Percentiles rank a stretch among this genome's conserved stretches.
These are phyloP conservation scores for Trichoderma lentiforme DNA, from an alignment of 2,329 filamentous ascomycete species.

Conservation along the genomic window DNA sequence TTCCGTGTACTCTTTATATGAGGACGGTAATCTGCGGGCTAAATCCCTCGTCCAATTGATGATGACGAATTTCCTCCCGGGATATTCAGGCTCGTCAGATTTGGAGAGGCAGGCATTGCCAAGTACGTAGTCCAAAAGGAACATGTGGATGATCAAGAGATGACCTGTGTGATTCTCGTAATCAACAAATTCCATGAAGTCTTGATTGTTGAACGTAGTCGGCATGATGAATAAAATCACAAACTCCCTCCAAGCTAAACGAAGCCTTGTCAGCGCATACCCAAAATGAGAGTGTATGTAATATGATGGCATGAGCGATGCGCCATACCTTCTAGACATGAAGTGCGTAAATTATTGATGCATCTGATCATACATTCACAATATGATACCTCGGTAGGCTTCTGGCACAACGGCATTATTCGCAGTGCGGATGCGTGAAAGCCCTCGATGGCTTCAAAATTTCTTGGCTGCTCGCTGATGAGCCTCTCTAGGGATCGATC, in stretches of 20 bases:
- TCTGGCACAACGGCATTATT: conserved; percentile 22
- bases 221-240: conserved; percentile 25
- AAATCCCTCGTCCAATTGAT: conserved; percentile 27
- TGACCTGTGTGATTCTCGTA: conserved; percentile 32
- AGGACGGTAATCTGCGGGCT: conserved; percentile 21
- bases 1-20: conserved; percentile 20
- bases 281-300: not conserved
- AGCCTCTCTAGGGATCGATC: conserved; percentile 23
- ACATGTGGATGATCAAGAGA: conserved; percentile 37
- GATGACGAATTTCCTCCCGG: conserved; percentile 26
- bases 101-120: conserved; percentile 23
- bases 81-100: conserved; percentile 22
- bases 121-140: conserved; percentile 32
- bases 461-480: conserved; percentile 24
- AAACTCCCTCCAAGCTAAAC: conserved; percentile 26
- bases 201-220: conserved; percentile 26
- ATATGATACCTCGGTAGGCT: conserved; percentile 22
- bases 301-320: not conserved
- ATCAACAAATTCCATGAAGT: conserved; percentile 32
- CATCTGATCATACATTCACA: conserved; percentile 20
- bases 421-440: conserved; percentile 23
- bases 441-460: conserved; percentile 21
- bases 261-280: not conserved
- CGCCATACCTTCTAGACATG: conserved; percentile 23
- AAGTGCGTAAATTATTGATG: conserved; percentile 19